Percentiles rank a stretch among this genome's conserved stretches.
Evolutionary conservation across 495 filamentous ascomycete species (phyloP).

Genomic region (Terfezia boudieri): DNA sequence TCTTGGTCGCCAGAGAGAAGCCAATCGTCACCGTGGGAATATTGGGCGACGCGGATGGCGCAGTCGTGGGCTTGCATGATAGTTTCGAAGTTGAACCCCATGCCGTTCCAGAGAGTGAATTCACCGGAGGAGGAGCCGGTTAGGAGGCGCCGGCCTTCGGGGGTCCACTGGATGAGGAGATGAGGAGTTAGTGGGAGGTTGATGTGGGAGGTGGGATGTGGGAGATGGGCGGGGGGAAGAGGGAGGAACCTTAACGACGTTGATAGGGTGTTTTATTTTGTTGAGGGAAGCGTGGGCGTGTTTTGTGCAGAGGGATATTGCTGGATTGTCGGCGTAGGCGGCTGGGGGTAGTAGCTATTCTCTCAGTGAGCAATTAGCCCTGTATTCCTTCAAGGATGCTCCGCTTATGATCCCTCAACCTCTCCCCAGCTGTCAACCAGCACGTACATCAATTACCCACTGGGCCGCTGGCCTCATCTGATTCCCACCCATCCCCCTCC

Average conservation of each 20-base stretch:
- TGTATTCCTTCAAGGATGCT: too few species aligned
- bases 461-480: constrained; percentile 67
- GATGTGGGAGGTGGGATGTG: too few species aligned
- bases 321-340: constrained; percentile 45
- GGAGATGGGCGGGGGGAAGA: not conserved
- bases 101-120: constrained; percentile 97
- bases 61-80: constrained; percentile 96
- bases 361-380: too few species aligned
- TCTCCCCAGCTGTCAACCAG: not conserved
- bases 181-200: too few species aligned
- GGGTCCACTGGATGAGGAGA: constrained; percentile 48
- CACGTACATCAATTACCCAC: constrained; percentile 70
- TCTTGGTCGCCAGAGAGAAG: constrained; percentile 87
- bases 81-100: constrained; percentile 96
- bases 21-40: constrained; percentile 92
- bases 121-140: constrained; percentile 91
- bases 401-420: too few species aligned
- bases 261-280: constrained; percentile 93
- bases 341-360: constrained; percentile 65
- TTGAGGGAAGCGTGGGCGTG: constrained; percentile 89
- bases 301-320: constrained; percentile 65
- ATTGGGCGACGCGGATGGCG: constrained; percentile 66
- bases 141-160: constrained; percentile 73
- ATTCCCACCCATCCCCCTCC: constrained; percentile 39
- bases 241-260: constrained; percentile 39